Conservation (phyloP, 2,329 filamentous ascomycete genomes). For the Verticillium dahliae region DNA sequence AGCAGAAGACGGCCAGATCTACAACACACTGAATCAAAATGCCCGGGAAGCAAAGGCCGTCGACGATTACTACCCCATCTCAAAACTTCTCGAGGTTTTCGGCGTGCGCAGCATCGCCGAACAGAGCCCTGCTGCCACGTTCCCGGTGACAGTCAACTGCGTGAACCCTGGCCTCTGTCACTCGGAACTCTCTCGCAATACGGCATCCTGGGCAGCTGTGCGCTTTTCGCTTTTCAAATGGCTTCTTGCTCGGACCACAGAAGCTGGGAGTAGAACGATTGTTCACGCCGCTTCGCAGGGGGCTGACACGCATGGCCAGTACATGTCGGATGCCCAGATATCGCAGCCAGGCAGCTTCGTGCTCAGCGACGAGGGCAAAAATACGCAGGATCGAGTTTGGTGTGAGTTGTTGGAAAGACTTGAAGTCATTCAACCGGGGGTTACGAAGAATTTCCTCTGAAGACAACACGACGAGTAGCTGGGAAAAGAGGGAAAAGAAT, state of each 20-base stretch:
- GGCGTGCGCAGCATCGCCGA: constrained; percentile 16
- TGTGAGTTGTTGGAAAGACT: constrained; percentile 31
- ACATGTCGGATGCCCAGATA: constrained; percentile 27
- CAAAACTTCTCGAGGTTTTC: constrained; percentile 24
- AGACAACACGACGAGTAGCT: too few species aligned
- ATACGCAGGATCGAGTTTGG: constrained; percentile 33
- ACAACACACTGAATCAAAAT: constrained; percentile 19
- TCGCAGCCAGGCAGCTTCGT: constrained; percentile 27
- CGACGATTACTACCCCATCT: constrained; percentile 17
- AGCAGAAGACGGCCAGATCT: constrained; percentile 19
- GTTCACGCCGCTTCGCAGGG: constrained; percentile 29
- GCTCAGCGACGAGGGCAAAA: constrained; percentile 27
- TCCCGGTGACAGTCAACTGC: constrained; percentile 39
- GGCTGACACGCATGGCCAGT: constrained; percentile 36
- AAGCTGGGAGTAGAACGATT: constrained; percentile 39
- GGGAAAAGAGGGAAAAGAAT: too few species aligned
- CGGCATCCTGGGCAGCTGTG: neutral
- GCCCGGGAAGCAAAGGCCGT: constrained; percentile 3
- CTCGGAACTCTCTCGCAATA: constrained; percentile 34
- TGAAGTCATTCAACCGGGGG: constrained; percentile 32
- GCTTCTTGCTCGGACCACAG: constrained; percentile 33
- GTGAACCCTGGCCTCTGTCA: constrained; percentile 48
- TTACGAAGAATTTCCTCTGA: constrained; percentile 5
- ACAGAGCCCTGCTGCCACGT: constrained; percentile 5
- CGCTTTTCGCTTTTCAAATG: constrained; percentile 19